Evolutionary conservation across 2,329 filamentous ascomycete species (phyloP).

Genomic region (Fusarium temperatum): DNA sequence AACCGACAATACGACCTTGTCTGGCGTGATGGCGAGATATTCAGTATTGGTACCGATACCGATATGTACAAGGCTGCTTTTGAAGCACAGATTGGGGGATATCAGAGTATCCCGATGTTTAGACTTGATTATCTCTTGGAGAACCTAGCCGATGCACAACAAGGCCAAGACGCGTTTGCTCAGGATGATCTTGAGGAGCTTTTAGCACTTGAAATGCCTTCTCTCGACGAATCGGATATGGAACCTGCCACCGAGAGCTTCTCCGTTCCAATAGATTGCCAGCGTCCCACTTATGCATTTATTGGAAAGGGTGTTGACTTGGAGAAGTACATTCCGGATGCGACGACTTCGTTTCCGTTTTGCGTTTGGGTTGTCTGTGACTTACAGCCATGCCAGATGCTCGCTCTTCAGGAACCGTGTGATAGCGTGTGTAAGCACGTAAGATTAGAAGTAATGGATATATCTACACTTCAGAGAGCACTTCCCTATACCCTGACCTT

Average conservation of each 20-base stretch:
- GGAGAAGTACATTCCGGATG: rapidly evolving
- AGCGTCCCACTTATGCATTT: not conserved
- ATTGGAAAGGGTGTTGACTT: not conserved
- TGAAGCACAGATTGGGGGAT: too few relatives aligned
- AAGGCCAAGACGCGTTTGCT: too few relatives aligned
- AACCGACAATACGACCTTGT: too few relatives aligned
- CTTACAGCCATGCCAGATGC: not conserved
- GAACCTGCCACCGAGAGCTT: not conserved
- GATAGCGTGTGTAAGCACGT: not conserved
- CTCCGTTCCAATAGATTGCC: not conserved
- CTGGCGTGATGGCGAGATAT: too few relatives aligned
- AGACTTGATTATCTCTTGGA: too few relatives aligned
- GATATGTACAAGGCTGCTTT: too few relatives aligned
- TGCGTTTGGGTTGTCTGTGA: not conserved
- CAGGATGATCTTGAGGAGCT: too few relatives aligned
- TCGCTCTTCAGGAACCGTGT: not conserved
- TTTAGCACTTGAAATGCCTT: too few relatives aligned
- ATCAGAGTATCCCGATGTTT: too few relatives aligned
- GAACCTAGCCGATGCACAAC: too few relatives aligned
- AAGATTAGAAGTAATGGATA: not conserved
- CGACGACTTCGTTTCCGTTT: not conserved
- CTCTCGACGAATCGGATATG: rapidly evolving
- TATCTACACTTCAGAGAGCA: not conserved
- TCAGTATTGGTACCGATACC: too few relatives aligned
- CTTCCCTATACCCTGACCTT: not conserved